Evolutionary conservation across 2,329 filamentous ascomycete species (phyloP), one percentile per base, ranked within the genome.

Genomic region (Davidsoniella virescens): DNA sequence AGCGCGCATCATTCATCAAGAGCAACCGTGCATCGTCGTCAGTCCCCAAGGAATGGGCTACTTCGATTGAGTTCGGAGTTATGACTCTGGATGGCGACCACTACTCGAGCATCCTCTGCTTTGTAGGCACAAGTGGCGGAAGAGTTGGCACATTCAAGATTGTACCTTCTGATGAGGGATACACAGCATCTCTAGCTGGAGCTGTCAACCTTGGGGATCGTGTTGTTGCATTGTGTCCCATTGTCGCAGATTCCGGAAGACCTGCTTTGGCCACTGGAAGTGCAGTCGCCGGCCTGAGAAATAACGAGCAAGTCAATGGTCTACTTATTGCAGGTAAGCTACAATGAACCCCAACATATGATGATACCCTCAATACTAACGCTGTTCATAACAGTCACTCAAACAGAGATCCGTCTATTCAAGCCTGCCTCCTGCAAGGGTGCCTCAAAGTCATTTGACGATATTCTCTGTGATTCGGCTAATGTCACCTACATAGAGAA

Each of bases 1-100:
- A 87, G 63, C 75, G 82, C 25, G 70, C 77, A 2, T 87, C 84
- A 49, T 82, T 95, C 58, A 70, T 80, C 54, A 75, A 72, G 63
- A 53, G 44, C 52, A 54, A 49, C 54, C 60, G 20, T 52, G 54
- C 67, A 1, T 48, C 52, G n/a, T 26, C 48, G 3, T 43, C 49
- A 18, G 53, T 47, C 54, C 60, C 20, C 52, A 72, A 71, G 44
- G 88, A 95, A 59, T 93, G 80, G 75, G 79, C 86, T 0, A 87
- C 86, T 0, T 73, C 70, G 26, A 78, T 96, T 25, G 86, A 95
- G 60, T 98, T 96, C 66, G 87, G 86, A 49, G 86, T 94, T 44
- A 82, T 98, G 79, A 93, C 84, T 2, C 67, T 95, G 3, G 92
- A 96, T 41, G 84, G 82, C n/a, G 90, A 96, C 60, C 80, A 86